phyloP scores from a whole-genome alignment of 2,329 filamentous ascomycete genomes.

The Aspergillus fumigatiaffinis region DNA sequence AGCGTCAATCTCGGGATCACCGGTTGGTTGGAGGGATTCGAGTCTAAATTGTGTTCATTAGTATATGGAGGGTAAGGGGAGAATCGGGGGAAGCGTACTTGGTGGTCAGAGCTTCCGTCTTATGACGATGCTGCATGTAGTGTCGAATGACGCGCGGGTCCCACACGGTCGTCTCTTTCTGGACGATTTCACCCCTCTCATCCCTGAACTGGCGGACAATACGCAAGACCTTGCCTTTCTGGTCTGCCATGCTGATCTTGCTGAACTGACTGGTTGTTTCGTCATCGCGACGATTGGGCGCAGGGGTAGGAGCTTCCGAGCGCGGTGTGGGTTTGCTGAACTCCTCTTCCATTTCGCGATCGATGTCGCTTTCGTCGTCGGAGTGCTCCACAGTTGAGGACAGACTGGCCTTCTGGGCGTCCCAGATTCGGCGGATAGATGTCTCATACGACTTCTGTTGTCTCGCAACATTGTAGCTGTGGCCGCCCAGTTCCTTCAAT shows the following conservation, averaged over 20 bases:
- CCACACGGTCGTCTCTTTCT: slow-evolving; percentile 60
- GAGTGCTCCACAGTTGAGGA: slow-evolving; percentile 71
- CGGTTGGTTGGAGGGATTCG: slow-evolving; percentile 60
- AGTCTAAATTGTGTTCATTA: slow-evolving; percentile 41
- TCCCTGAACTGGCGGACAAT: slow-evolving; percentile 69
- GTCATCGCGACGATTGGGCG: slow-evolving; percentile 56
- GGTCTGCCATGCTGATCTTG: slow-evolving; percentile 64
- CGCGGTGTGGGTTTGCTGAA: slow-evolving; percentile 57
- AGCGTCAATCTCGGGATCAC: slow-evolving; percentile 63
- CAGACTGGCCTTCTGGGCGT: slow-evolving; percentile 75
- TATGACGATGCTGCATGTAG: slow-evolving; percentile 75
- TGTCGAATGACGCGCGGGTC: slow-evolving; percentile 84
- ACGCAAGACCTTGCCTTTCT: slow-evolving; percentile 64
- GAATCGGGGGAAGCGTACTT: slow-evolving; percentile 54
- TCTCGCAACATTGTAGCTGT: slow-evolving; percentile 95
- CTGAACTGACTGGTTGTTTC: slow-evolving; percentile 79
- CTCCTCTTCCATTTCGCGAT: slow-evolving; percentile 48
- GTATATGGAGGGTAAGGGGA: not conserved
- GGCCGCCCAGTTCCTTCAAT: slow-evolving; percentile 68
- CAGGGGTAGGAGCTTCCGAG: slow-evolving; percentile 62
- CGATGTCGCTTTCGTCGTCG: slow-evolving; percentile 65
- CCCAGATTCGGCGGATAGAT: slow-evolving; percentile 89
- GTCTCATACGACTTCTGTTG: slow-evolving; percentile 91
- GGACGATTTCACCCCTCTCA: slow-evolving; percentile 60
- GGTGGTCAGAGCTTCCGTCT: slow-evolving; percentile 66